A percentile compares a stretch with the other conserved stretches of the same genome.
phyloP scores from a whole-genome alignment of 2,329 filamentous ascomycete genomes.

The Colletotrichum falcatum region DNA sequence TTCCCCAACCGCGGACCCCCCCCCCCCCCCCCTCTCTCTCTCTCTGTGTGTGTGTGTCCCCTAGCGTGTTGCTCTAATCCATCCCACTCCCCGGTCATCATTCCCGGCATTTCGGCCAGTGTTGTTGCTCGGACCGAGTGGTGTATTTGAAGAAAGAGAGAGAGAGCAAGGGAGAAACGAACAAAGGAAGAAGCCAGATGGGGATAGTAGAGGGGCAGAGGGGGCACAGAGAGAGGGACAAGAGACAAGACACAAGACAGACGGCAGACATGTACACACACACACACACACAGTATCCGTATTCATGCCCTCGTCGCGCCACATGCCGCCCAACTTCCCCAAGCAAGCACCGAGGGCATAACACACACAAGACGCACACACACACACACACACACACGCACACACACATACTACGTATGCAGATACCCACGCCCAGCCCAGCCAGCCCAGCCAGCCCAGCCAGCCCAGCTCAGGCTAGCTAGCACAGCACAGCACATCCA shows the following conservation, averaged over 20 bases:
- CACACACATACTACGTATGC: neutral
- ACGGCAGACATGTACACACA: no score
- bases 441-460: no score
- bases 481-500: no score
- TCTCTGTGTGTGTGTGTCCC: no score
- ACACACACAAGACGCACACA: no score
- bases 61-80: neutral
- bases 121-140: neutral
- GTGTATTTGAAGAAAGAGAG: neutral
- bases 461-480: no score
- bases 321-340: neutral
- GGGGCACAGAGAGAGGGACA: neutral
- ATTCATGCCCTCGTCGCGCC: neutral
- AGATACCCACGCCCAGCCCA: neutral
- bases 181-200: neutral
- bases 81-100: neutral
- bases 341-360: conserved; percentile 11
- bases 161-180: neutral
- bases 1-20: neutral
- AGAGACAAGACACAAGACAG: neutral
- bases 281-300: neutral
- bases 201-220: neutral
- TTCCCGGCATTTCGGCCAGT: neutral
- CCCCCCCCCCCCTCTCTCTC: no score
- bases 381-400: neutral